Conservation (phyloP, 1,284 basidiomycete species). For the Ustilago tritici region DNA sequence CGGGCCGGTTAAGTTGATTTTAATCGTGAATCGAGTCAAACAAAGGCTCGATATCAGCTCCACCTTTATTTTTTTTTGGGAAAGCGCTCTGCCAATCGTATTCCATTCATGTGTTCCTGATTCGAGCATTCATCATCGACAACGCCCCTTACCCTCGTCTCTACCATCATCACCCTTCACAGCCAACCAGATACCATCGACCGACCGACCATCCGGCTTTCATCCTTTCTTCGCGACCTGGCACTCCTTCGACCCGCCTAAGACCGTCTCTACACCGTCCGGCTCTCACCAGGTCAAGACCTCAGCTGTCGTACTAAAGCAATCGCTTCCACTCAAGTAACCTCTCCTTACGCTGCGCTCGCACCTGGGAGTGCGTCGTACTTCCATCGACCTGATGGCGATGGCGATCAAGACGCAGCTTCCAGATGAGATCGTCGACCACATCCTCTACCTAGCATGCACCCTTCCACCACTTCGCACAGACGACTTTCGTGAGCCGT, state of each 20-base stretch:
- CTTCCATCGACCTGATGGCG: slow-evolving; percentile 11
- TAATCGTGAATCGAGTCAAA: neutral
- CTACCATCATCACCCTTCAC: neutral
- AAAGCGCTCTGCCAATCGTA: neutral
- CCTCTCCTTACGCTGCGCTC: neutral
- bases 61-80: slow-evolving; percentile 15
- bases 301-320: neutral
- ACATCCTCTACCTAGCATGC: slow-evolving; percentile 54
- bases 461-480: slow-evolving; percentile 39
- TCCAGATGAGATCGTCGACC: slow-evolving; percentile 56
- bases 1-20: neutral
- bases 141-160: neutral
- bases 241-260: neutral
- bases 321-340: neutral
- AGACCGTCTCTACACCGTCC: neutral
- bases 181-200: neutral
- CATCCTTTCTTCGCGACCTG: neutral
- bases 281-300: neutral
- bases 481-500: slow-evolving; percentile 37
- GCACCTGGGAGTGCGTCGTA: neutral
- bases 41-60: slow-evolving; percentile 5
- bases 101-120: neutral
- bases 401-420: slow-evolving; percentile 33
- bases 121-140: neutral
- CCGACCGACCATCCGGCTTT: neutral